These are phyloP conservation scores for Aspergillus sparsus DNA, from an alignment of 495 filamentous ascomycete species.

Conservation along the genomic window DNA sequence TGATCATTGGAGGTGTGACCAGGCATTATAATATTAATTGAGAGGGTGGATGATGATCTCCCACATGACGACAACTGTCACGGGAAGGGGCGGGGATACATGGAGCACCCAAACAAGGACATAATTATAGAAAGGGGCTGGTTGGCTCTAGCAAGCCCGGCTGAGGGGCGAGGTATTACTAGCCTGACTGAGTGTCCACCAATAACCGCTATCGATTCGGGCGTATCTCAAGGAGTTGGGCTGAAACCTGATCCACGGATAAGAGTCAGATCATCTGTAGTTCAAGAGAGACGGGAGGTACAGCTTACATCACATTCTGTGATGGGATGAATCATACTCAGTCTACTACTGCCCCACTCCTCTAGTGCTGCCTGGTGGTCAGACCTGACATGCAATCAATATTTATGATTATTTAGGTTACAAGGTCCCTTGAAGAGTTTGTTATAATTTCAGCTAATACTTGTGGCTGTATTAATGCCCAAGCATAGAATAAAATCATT, in stretches of 20 bases:
- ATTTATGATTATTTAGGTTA: too few species aligned
- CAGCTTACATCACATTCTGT: conserved; percentile 4
- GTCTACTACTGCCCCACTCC: not conserved
- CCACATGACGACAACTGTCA: conserved; percentile 29
- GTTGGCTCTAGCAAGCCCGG: conserved; percentile 13
- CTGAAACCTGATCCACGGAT: conserved; percentile 18
- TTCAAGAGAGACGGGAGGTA: not conserved
- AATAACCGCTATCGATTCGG: conserved; percentile 17
- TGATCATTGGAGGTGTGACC: conserved; percentile 2
- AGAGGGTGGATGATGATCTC: conserved; percentile 22
- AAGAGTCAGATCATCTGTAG: conserved; percentile 20
- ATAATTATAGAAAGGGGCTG: conserved; percentile 20
- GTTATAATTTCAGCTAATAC: not conserved
- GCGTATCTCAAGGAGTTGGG: conserved; percentile 16
- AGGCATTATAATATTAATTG: conserved; percentile 11
- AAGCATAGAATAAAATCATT: too few species aligned
- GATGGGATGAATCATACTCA: conserved; percentile 1
- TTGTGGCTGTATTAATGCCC: not conserved
- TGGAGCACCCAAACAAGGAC: conserved; percentile 1
- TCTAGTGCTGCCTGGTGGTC: conserved; percentile 3
- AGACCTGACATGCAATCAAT: not conserved
- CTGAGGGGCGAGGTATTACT: conserved; percentile 12
- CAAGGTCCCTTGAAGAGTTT: too few species aligned
- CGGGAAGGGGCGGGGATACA: conserved; percentile 19
- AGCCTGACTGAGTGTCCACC: conserved; percentile 17